Percentiles rank a stretch among this genome's conserved stretches.
phyloP scores from a whole-genome alignment of 1,284 basidiomycete genomes.

The Phylloporus sp. region DNA sequence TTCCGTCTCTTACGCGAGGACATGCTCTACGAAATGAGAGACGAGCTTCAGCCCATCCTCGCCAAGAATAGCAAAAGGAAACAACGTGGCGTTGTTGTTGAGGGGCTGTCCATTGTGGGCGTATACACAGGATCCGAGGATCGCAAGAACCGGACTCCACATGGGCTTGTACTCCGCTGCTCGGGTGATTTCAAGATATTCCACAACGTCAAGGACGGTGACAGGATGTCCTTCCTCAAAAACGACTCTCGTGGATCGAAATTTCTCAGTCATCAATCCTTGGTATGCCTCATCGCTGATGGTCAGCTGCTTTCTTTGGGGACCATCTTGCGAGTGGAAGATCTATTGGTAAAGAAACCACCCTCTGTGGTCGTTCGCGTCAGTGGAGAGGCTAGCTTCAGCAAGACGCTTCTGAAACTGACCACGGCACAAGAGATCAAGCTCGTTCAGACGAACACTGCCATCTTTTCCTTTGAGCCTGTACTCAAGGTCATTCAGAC shows the following conservation, averaged over 20 bases:
- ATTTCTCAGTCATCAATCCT: conserved; percentile 58
- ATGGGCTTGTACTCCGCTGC: conserved; percentile 56
- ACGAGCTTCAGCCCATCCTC: conserved; percentile 58
- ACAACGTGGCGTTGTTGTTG: conserved; percentile 51
- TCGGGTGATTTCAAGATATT: conserved; percentile 53
- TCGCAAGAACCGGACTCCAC: conserved; percentile 49
- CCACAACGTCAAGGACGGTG: conserved; percentile 40
- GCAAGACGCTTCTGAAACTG: conserved; percentile 49
- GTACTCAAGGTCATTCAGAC: conserved; percentile 61
- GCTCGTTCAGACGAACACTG: conserved; percentile 66
- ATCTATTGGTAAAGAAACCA: conserved; percentile 52
- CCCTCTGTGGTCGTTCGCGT: conserved; percentile 62
- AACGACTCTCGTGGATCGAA: conserved; percentile 49
- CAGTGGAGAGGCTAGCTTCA: conserved; percentile 49
- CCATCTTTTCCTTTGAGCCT: conserved; percentile 68
- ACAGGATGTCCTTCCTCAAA: conserved; percentile 47
- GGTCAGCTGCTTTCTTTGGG: conserved; percentile 60
- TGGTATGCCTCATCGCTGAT: conserved; percentile 59
- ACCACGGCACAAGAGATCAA: conserved; percentile 47
- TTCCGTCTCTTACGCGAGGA: conserved; percentile 72
- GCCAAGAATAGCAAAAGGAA: conserved; percentile 57
- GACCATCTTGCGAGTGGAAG: conserved; percentile 61
- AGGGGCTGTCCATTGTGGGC: conserved; percentile 48
- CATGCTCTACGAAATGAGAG: conserved; percentile 68
- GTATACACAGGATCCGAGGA: conserved; percentile 47